Base-by-base conservation (phyloP, 192 early-diverging fungal genomes). In the Linnemannia exigua region DNA sequence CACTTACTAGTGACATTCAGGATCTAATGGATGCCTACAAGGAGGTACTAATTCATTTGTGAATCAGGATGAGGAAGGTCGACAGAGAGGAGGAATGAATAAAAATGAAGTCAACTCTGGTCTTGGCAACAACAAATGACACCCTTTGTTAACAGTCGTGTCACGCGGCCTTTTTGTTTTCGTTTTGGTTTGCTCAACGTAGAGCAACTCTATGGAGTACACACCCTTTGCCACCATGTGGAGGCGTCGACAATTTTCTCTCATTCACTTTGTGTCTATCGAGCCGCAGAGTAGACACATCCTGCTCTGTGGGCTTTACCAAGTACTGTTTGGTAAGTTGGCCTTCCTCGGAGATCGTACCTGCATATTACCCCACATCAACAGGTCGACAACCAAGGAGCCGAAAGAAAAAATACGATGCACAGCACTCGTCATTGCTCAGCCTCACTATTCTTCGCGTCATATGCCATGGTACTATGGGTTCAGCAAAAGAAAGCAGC, bases 231-330 rank as follows among this genome's bases (percentile, higher is more conserved):
- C 33, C 1, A 52, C 58, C 4, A 31, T 72, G 6, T 86, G 83
- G 83, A 74, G 61, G 20, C 37, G 72, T n/a, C 22, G n/a, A 1
- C 28, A 76, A 19, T 47, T 79, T 1, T 52, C 48, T 3, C 63
- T 76, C 8, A 72, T 86, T 20, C 83, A 86, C 36, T 76, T 79
- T 36, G 70, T 44, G 2, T 76, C 74, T 31, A 33, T 19, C 0
- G 77, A 86, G 6, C 7, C 1, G 15, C 11, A 8, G 36, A 51
- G 6, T 58, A 35, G 16, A 41, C 77, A 31, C n/a, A 54, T 7
- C 2, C 79, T 75, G 14, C 63, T 85, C 22, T 6, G 1, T 16
- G 28, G 48, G 3, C 67, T 85, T 0, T 76, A 72, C 31, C 35
- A 71, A 1, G 66, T 69, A 2, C 14, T 76, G 16, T 15, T 85